Evolutionary conservation across 352 stramenopile species (phyloP).

Genomic region (Halophytophthora batemanensis): DNA sequence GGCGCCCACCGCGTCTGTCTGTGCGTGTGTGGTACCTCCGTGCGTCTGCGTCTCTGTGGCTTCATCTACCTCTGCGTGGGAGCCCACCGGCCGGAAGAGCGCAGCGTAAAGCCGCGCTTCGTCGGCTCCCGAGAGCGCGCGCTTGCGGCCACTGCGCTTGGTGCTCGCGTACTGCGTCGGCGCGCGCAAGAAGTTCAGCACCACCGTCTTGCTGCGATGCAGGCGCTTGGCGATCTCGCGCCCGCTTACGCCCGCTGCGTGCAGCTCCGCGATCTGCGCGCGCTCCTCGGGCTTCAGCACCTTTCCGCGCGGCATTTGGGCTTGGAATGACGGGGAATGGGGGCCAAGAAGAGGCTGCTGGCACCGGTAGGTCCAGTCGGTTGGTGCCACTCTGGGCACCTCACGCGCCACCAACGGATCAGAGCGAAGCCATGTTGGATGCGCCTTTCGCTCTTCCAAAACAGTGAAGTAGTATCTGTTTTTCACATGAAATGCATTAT

Average conservation of each 20-base stretch:
- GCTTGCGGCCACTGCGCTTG: slow-evolving; percentile 54
- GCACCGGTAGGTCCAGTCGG: not conserved
- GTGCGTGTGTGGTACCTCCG: too few species aligned
- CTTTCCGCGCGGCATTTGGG: slow-evolving; percentile 45
- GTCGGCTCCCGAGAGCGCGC: slow-evolving; percentile 39
- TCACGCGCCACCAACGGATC: too few species aligned
- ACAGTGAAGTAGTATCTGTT: too few species aligned
- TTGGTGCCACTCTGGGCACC: too few species aligned
- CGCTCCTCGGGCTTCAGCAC: slow-evolving; percentile 34
- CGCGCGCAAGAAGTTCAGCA: slow-evolving; percentile 54
- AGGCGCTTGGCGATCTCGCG: slow-evolving; percentile 52
- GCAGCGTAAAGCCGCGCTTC: slow-evolving; percentile 38
- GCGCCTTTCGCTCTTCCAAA: too few species aligned
- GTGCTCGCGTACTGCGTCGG: slow-evolving; percentile 40
- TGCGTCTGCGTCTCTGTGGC: not conserved
- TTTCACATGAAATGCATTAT: too few species aligned
- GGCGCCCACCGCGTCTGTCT: not conserved
- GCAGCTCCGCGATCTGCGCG: slow-evolving; percentile 43
- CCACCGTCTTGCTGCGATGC: slow-evolving; percentile 51
- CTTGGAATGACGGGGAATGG: not conserved
- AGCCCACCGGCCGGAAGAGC: slow-evolving; percentile 15
- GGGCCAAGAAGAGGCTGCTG: not conserved
- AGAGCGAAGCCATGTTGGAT: too few species aligned
- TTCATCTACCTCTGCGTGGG: not conserved
- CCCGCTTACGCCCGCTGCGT: slow-evolving; percentile 32